Conservation (phyloP, 805 yeast genomes). For the Monosporozyma yasuniensis region DNA sequence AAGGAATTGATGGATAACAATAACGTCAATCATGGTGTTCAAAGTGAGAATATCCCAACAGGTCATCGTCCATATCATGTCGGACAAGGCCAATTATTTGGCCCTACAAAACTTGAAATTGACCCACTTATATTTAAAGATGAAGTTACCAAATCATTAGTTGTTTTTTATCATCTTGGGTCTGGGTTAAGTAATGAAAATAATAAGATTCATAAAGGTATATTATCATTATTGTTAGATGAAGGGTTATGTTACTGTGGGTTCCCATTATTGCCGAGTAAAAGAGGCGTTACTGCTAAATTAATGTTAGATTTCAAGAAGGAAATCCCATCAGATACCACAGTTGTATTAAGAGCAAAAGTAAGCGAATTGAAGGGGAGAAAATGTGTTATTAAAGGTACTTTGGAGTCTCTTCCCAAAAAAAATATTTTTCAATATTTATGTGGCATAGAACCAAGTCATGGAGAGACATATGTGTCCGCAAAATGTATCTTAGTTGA, state of each 20-base stretch:
- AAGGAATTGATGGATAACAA: conserved; percentile 16
- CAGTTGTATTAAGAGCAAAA: conserved; percentile 57
- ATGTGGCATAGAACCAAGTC: conserved; percentile 1
- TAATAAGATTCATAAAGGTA: conserved; percentile 74
- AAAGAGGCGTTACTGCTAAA: conserved; percentile 83
- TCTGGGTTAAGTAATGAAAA: conserved; percentile 53
- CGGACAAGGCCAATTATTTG: conserved; percentile 62
- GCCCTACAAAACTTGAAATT: conserved; percentile 57
- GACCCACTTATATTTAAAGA: conserved; percentile 66
- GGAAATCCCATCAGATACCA: conserved; percentile 46
- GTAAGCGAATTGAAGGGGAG: conserved; percentile 65
- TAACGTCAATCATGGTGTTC: conserved; percentile 16
- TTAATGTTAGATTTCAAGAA: conserved; percentile 50
- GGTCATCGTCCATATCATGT: conserved; percentile 58
- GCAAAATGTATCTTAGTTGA: conserved; percentile 71
- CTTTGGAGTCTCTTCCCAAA: conserved; percentile 34
- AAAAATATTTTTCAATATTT: not conserved
- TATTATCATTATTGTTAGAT: conserved; percentile 69
- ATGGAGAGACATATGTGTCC: conserved; percentile 37
- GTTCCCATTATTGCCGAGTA: conserved; percentile 67
- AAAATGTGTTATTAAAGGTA: conserved; percentile 73
- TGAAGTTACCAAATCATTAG: conserved; percentile 41
- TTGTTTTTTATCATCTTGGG: conserved; percentile 68
- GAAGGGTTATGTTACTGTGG: conserved; percentile 84
- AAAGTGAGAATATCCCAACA: conserved; percentile 43